A percentile compares a stretch with the other conserved stretches of the same genome.
Evolutionary conservation across 75 land plant species (phyloP).

Genomic region (Sequoiadendron giganteum): DNA sequence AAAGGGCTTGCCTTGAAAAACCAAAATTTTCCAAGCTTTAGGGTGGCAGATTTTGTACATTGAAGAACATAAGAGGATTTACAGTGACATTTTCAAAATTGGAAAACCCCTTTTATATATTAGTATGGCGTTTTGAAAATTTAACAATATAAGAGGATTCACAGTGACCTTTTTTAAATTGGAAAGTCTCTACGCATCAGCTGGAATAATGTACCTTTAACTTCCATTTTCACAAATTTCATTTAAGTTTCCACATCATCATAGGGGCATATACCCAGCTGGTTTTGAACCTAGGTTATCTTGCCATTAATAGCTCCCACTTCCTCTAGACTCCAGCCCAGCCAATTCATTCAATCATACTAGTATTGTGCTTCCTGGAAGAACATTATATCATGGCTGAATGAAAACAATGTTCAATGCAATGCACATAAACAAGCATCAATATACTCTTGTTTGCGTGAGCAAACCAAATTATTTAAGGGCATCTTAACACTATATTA

Average conservation of each 20-base stretch:
- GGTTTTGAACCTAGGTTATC: neutral
- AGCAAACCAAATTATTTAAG: neutral
- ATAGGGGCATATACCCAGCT: neutral
- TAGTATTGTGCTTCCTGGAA: neutral
- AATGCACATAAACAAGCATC: neutral
- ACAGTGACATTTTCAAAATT: neutral
- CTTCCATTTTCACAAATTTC: neutral
- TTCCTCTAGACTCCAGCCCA: neutral
- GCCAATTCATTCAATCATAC: neutral
- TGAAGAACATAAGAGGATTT: neutral
- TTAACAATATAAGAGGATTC: neutral
- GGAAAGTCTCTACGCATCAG: neutral
- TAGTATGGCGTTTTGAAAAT: neutral
- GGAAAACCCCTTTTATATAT: neutral
- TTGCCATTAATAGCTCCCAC: neutral
- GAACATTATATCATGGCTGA: neutral
- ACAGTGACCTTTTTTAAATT: neutral
- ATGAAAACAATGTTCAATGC: neutral
- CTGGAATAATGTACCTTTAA: neutral
- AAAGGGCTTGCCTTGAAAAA: neutral
- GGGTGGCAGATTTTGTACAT: neutral
- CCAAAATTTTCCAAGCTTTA: neutral
- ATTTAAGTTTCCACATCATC: neutral
- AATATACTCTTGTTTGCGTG: no score
- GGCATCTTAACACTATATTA: neutral